Evolutionary conservation across 1,284 basidiomycete genomes (phyloP), one percentile per base, ranked within the genome.

Genomic region (Thecaphora frezii): DNA sequence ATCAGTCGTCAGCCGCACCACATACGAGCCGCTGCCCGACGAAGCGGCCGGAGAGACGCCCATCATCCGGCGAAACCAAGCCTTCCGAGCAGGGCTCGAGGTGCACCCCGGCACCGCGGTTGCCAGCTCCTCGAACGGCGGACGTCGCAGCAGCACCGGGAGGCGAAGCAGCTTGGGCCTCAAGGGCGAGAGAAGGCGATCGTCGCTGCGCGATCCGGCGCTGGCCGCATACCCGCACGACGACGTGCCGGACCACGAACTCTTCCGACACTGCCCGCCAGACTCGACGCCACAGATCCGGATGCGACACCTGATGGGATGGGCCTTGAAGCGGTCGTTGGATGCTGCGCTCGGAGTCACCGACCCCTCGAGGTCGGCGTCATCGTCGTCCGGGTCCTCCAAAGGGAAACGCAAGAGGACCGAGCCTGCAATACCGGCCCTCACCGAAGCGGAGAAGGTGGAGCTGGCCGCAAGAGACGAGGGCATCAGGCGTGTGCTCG

Each of bases 231-330:
- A 75, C 45, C 73, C 73, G 3, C 73, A 75, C 46, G 64, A 65
- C 14, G 59, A 68, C 41, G 69, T 75, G 5, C 73, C 73, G 8
- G 73, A 75, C 40, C 54, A 70, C 45, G 65, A 63, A 44, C 58
- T 75, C 3, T 75, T 70, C 46, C 58, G 71, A 37, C 73, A 75
- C 33, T 68, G 61, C 50, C 66, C 59, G 45, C 69, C 69, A 26
- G 58, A 71, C 43, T 51, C 67, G 2, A 69, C 71, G 2, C 71
- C 71, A 13, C 71, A 73, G 1, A 65, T 70, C 1, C 64, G 73
- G 26, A 71, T 75, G 66, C 73, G 67, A 38, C 67, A 71, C 38
- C 53, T 75, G 40, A 49, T 66, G 0, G 54, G 54, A 37, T 75
- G 73, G 73, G 55, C 61, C 7, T 45, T 75, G 30, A 67, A 73